Base-by-base conservation (phyloP, 1,284 basidiomycete species). In the Afroboletus lepidellus region DNA sequence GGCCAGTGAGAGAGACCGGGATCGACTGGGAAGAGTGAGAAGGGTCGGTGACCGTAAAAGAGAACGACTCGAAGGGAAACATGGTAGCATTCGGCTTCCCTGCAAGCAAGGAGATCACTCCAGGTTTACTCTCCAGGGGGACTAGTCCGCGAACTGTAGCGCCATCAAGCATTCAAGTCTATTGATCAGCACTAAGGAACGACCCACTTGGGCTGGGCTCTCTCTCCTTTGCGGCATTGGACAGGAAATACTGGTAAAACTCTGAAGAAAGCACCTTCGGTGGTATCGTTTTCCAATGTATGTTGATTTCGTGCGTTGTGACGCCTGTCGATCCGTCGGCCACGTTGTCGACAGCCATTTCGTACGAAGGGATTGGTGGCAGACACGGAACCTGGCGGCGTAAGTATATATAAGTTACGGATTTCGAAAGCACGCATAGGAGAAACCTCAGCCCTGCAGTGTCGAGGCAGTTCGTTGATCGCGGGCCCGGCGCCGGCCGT, bases 61-160 rank as follows among this genome's bases (percentile, higher is more conserved):
- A 81, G 58, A 97, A 72, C 2, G 84, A 83, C 8, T 85, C 84
- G 69, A 98, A 89, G 1, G 95, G 95, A 73, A 98, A 98, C 16
- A 92, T 91, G 5, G 78, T 73, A n/a, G 87, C 81, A 66, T 96
- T 96, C 24, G 96, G 96, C 72, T 90, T 90, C 39, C 88, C 88
- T 0, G 86, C 85, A n/a, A 94, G 81, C 53, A 97, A 78, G 16
- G 92, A 94, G 51, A 98, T 87, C 57, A 96, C 73, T 4, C 90
- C 91, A 0, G 92, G 92, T 2, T 73, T 77, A 20, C 73, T 72
- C 71, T 98, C 94, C 41, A 93, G 77, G 0, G 86, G 90, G 61
- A 87, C 81, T 29, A 98, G 79, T 29, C 72, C 70, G 45, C 79
- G 75, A 53, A 83, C 81, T 83, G 58, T 5, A 8, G 49, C n/a